phyloP scores from a whole-genome alignment of 805 yeast genomes.

The Zygotorulaspora florentina region DNA sequence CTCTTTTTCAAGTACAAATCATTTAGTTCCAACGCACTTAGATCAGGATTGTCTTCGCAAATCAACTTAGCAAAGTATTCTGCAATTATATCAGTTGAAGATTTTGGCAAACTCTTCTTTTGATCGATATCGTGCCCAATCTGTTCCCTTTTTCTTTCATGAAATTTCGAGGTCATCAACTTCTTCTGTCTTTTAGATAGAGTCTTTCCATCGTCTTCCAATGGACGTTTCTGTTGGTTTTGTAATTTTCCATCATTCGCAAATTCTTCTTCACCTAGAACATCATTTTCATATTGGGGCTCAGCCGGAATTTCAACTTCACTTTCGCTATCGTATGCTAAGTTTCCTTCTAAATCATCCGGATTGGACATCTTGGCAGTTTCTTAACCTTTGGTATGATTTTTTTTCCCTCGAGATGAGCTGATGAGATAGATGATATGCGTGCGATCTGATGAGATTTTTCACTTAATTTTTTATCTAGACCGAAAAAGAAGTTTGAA shows the following conservation, averaged over 20 bases:
- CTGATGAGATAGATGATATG: no score
- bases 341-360: slow-evolving; percentile 79
- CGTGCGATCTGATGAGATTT: slow-evolving; percentile 10
- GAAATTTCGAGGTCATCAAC: slow-evolving; percentile 40
- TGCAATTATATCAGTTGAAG: slow-evolving; percentile 56
- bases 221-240: slow-evolving; percentile 27
- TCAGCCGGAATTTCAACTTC: slow-evolving; percentile 35
- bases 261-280: slow-evolving; percentile 13
- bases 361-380: slow-evolving; percentile 34
- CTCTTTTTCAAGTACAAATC: slow-evolving; percentile 57
- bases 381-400: background rate
- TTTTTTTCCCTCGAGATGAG: background rate
- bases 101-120: slow-evolving; percentile 52
- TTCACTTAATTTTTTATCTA: slow-evolving; percentile 1
- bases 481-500: background rate
- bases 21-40: slow-evolving; percentile 70
- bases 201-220: slow-evolving; percentile 26
- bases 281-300: slow-evolving; percentile 22
- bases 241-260: slow-evolving; percentile 14
- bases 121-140: slow-evolving; percentile 59
- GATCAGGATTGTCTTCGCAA: slow-evolving; percentile 56
- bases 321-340: slow-evolving; percentile 50
- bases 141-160: slow-evolving; percentile 60
- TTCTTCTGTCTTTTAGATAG: slow-evolving; percentile 34
- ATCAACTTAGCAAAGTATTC: slow-evolving; percentile 63